Evolutionary conservation across 1,139 yeast species (phyloP).

Genomic region (Yamadazyma buinensis): DNA sequence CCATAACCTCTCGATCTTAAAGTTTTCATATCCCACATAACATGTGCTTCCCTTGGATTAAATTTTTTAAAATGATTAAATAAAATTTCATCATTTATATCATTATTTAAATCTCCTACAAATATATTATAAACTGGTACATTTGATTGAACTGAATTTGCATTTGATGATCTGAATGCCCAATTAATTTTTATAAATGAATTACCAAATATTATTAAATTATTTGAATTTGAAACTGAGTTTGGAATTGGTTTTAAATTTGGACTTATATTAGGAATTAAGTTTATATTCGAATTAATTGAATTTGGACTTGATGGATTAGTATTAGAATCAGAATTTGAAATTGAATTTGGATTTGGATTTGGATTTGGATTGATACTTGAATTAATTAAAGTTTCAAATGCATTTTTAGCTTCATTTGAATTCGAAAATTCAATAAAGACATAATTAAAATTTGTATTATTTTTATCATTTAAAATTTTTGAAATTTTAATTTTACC

Average conservation of each 20-base stretch:
- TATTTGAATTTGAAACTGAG: too few relatives aligned
- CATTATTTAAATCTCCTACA: constrained; percentile 83
- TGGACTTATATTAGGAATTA: too few relatives aligned
- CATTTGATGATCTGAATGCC: constrained; percentile 71
- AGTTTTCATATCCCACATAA: constrained; percentile 97
- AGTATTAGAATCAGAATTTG: too few relatives aligned
- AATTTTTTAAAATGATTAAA: constrained; percentile 57
- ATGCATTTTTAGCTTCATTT: constrained; percentile 59
- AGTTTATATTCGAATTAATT: too few relatives aligned
- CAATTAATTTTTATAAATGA: constrained; percentile 65
- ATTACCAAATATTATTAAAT: too few relatives aligned
- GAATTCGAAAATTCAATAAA: constrained; percentile 70
- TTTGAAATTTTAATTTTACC: constrained; percentile 63
- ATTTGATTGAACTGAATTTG: constrained; percentile 43
- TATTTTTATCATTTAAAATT: constrained; percentile 71
- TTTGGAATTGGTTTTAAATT: too few relatives aligned
- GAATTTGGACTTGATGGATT: too few relatives aligned
- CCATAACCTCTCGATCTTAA: constrained; percentile 92
- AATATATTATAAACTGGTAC: constrained; percentile 63
- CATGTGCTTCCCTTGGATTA: constrained; percentile 76
- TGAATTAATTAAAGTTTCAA: constrained; percentile 57
- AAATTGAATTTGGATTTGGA: too few relatives aligned
- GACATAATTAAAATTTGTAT: constrained; percentile 74
- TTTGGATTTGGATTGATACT: too few relatives aligned
- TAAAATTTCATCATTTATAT: constrained; percentile 75